These are phyloP conservation scores for Panicum virgatum DNA, from an alignment of 202 grass and related monocot genomes.

Conservation along the genomic window DNA sequence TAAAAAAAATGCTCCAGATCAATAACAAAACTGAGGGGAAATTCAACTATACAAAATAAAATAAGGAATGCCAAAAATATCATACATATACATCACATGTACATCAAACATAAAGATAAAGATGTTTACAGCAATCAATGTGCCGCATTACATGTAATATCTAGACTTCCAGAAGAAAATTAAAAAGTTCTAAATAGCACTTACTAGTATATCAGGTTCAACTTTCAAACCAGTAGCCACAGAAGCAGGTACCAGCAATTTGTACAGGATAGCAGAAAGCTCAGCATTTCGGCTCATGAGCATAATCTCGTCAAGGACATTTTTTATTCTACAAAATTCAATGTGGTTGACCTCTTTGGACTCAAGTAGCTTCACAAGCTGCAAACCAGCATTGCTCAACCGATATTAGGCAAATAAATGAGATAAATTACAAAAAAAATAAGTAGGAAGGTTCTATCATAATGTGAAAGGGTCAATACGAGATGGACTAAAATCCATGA, in stretches of 20 bases:
- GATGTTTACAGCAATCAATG: background rate
- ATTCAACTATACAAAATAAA: constrained; percentile 1
- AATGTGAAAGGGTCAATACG: background rate
- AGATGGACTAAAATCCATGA: background rate
- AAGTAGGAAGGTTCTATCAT: constrained; percentile 33
- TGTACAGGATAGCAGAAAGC: constrained; percentile 64
- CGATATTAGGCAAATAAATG: constrained; percentile 32
- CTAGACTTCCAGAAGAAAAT: background rate
- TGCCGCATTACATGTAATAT: background rate
- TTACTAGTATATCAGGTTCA: constrained; percentile 82
- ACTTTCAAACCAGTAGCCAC: constrained; percentile 82
- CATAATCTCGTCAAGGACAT: constrained; percentile 81
- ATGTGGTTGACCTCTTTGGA: constrained; percentile 95
- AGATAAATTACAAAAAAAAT: constrained; percentile 30
- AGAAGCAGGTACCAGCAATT: constrained; percentile 70
- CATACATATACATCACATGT: background rate
- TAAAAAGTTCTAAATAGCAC: constrained; percentile 5
- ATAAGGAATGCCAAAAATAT: background rate
- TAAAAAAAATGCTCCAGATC: constrained; percentile 20
- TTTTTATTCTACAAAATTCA: constrained; percentile 95
- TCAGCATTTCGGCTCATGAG: constrained; percentile 76
- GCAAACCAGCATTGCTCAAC: constrained; percentile 41
- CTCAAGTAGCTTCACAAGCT: constrained; percentile 95
- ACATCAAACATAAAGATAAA: background rate
- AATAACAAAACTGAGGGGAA: background rate